phyloP scores from a whole-genome alignment of 805 yeast species.

The Kockiozyma suomiensis region DNA sequence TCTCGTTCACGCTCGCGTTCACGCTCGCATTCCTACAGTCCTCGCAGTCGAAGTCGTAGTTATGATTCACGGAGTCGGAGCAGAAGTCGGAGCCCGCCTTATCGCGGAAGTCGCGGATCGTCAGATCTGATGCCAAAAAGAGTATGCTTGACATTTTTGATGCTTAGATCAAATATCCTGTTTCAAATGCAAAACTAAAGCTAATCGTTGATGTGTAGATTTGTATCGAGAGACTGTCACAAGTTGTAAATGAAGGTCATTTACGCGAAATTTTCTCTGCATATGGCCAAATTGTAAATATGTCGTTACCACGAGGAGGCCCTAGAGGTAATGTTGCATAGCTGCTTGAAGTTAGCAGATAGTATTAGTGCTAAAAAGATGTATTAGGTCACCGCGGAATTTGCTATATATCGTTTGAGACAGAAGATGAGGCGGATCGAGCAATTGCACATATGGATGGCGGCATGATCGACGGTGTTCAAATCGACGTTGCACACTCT shows the following conservation, averaged over 20 bases:
- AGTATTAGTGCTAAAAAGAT: too few relatives aligned
- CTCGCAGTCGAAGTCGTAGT: slow-evolving; percentile 17
- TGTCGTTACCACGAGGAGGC: slow-evolving; percentile 18
- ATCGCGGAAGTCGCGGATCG: slow-evolving; percentile 3
- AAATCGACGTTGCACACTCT: slow-evolving; percentile 18
- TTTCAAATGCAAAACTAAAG: too few relatives aligned
- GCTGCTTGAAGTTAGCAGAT: too few relatives aligned
- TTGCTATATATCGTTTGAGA: slow-evolving; percentile 23
- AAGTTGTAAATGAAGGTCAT: slow-evolving; percentile 26
- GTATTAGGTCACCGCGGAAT: slow-evolving; percentile 11
- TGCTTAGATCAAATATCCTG: too few relatives aligned
- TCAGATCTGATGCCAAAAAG: slow-evolving; percentile 9
- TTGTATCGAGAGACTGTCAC: slow-evolving; percentile 25
- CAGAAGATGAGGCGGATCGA: slow-evolving; percentile 22
- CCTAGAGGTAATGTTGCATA: neutral
- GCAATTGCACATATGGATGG: slow-evolving; percentile 34
- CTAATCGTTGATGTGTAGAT: too few relatives aligned
- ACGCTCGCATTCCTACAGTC: slow-evolving; percentile 7
- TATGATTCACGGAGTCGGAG: slow-evolving; percentile 24
- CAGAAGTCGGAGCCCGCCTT: slow-evolving; percentile 8
- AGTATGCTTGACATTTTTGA: too few relatives aligned
- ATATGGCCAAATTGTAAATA: slow-evolving; percentile 21
- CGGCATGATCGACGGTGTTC: slow-evolving; percentile 29
- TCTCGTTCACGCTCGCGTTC: slow-evolving; percentile 6
- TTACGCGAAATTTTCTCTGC: slow-evolving; percentile 30